Percentiles rank a stretch among this genome's conserved stretches.
Conservation (phyloP, 257 asterid species). For the Solanum ossicruentum region DNA sequence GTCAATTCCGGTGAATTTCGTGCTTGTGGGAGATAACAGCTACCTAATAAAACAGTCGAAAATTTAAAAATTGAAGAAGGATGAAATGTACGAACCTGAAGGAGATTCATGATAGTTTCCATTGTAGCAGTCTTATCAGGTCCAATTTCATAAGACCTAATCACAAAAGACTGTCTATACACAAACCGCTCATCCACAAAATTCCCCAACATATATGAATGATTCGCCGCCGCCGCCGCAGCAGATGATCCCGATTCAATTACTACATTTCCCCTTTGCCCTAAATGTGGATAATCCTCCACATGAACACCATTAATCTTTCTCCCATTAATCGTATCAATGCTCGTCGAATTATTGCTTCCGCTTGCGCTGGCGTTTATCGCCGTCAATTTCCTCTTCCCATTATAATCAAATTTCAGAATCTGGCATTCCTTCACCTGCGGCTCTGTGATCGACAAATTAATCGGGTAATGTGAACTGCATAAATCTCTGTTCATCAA, state of each 20-base stretch:
- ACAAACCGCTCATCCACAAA: constrained; percentile 49
- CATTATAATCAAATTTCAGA: not conserved
- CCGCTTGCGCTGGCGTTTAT: constrained; percentile 7
- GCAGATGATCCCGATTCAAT: not conserved
- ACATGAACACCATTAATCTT: constrained; percentile 45
- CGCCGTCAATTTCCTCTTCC: not conserved
- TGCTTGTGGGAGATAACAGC: not conserved
- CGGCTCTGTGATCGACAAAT: not conserved
- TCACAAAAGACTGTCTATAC: constrained; percentile 58
- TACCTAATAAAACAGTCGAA: not conserved
- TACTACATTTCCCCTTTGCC: constrained; percentile 1
- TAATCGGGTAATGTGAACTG: not conserved
- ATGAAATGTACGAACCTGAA: constrained; percentile 33
- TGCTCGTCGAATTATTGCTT: not conserved
- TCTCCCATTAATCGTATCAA: constrained; percentile 41
- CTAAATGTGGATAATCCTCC: constrained; percentile 8
- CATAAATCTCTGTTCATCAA: not conserved
- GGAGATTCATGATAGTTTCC: constrained; percentile 90
- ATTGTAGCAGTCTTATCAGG: constrained; percentile 85
- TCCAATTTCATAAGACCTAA: constrained; percentile 91
- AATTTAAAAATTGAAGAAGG: not conserved
- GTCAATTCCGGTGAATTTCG: not conserved
- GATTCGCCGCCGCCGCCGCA: not conserved
- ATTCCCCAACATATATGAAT: constrained; percentile 41
- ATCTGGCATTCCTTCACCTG: not conserved